phyloP scores from a whole-genome alignment of 164 flowering plant genomes.

The Kalanchoe fedtschenkoi region DNA sequence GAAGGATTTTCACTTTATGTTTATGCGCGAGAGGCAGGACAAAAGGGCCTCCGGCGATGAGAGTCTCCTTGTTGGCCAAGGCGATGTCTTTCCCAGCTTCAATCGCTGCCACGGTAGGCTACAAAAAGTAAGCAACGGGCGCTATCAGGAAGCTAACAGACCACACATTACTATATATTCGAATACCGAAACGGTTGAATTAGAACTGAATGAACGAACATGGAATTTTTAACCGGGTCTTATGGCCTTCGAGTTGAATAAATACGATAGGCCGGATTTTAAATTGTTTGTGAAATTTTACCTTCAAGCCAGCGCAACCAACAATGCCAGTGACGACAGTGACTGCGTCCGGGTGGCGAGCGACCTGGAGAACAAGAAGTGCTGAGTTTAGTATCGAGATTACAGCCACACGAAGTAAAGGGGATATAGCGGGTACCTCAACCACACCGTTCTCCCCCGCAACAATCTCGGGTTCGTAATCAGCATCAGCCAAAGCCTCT shows the following conservation, averaged over 20 bases:
- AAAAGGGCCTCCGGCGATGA: constrained; percentile 97
- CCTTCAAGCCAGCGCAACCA: constrained; percentile 97
- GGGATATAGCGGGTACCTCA: constrained; percentile 39
- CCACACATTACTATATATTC: background rate
- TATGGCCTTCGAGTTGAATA: background rate
- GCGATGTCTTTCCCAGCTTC: constrained; percentile 97
- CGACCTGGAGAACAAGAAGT: constrained; percentile 52
- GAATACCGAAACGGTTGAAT: background rate
- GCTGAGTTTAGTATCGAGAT: background rate
- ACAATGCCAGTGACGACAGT: constrained; percentile 98
- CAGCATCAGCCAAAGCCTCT: constrained; percentile 79
- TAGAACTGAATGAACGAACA: background rate
- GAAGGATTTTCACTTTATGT: constrained; percentile 91
- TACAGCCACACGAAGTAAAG: background rate
- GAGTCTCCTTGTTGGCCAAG: constrained; percentile 91
- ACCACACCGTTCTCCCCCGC: constrained; percentile 88
- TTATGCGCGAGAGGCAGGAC: constrained; percentile 94
- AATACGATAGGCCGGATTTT: background rate
- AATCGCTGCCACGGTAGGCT: constrained; percentile 98
- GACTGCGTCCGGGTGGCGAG: constrained; percentile 90
- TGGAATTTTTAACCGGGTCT: background rate
- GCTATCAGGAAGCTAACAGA: background rate
- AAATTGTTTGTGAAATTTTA: constrained; percentile 3
- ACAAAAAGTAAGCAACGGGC: constrained; percentile 6
- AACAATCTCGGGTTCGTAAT: constrained; percentile 81